Evolutionary conservation across 129 eudicot genomes (phyloP).

Genomic region (Ambrosia trifida): DNA sequence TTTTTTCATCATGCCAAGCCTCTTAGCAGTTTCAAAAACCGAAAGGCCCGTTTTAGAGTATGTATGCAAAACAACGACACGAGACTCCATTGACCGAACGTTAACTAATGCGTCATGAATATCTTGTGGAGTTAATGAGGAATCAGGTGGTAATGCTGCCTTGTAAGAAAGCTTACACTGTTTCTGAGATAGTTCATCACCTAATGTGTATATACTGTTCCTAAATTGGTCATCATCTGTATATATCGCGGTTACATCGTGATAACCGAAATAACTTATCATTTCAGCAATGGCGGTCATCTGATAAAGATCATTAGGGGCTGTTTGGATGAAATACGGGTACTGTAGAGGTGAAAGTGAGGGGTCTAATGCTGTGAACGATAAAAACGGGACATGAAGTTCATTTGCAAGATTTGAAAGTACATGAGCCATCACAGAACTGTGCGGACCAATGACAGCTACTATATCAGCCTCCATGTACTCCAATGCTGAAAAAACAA

Average conservation of each 20-base stretch:
- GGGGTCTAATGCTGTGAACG: slow-evolving; percentile 94
- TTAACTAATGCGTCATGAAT: slow-evolving; percentile 41
- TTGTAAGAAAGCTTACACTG: slow-evolving; percentile 69
- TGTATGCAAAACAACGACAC: slow-evolving; percentile 70
- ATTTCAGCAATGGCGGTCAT: slow-evolving; percentile 89
- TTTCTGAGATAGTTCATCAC: slow-evolving; percentile 51
- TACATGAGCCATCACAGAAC: slow-evolving; percentile 76
- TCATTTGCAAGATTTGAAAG: slow-evolving; percentile 85
- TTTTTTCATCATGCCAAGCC: slow-evolving; percentile 71
- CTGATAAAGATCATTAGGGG: slow-evolving; percentile 77
- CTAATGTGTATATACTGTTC: slow-evolving; percentile 57
- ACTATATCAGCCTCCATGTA: slow-evolving; percentile 72
- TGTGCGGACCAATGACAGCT: slow-evolving; percentile 82
- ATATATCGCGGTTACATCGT: slow-evolving; percentile 61
- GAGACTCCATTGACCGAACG: slow-evolving; percentile 65
- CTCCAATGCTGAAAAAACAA: slow-evolving; percentile 51
- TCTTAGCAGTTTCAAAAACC: slow-evolving; percentile 52
- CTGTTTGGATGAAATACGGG: slow-evolving; percentile 82
- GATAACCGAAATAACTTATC: slow-evolving; percentile 55
- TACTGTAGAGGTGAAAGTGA: slow-evolving; percentile 78
- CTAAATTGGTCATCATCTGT: slow-evolving; percentile 71
- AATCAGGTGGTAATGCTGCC: slow-evolving; percentile 61
- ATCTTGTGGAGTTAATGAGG: slow-evolving; percentile 25
- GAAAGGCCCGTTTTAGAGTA: slow-evolving; percentile 43
- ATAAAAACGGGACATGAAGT: slow-evolving; percentile 80